Evolutionary conservation across 2,329 filamentous ascomycete genomes (phyloP), one percentile per base, ranked within the genome.

Genomic region (Colletotrichum sojae): DNA sequence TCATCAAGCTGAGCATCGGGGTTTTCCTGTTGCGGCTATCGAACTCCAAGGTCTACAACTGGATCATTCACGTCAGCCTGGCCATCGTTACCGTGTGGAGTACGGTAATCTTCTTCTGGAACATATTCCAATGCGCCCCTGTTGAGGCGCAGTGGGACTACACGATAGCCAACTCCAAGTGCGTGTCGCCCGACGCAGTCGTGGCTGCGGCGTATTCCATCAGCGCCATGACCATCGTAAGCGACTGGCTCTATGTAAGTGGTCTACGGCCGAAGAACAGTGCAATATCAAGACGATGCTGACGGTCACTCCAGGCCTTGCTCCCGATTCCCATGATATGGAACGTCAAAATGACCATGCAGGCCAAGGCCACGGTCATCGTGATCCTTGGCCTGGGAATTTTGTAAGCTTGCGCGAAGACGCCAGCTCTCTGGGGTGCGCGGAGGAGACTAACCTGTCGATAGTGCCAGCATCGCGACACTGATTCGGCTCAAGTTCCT

Each of bases 1-100:
- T 88, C 69, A 83, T 87, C 76, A 89, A 89, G 76, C 76, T 88
- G 58, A 86, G 86, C 76, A 87, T 88, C 56, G 84, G 82, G 40
- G 77, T 88, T 67, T 87, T 87, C 69, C 80, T 88, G 9, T 75
- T 88, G 18, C 81, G 84, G 6, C 77, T 88, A 16, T 82, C 85
- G 1, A 79, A 81, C 4, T 77, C 81, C 49, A 82, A 78, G 54
- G 74, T 82, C 20, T 89, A 88, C 73, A 83, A 79, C 22, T 86
- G 81, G 74, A 84, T 83, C 43, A 80, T 89, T 6, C 80, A 81
- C 71, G 73, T 77, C 54, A 85, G 83, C 67, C 76, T 88, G 52
- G 73, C 80, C 45, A 73, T 88, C 40, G 80, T 89, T 63, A 74
- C 78, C 15, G 74, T 86, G 48, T 86, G 83, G 81, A 84, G 82